Evolutionary conservation across 2,329 filamentous ascomycete genomes (phyloP), one percentile per base, ranked within the genome.

Genomic region (Diplodia scrobiculata): DNA sequence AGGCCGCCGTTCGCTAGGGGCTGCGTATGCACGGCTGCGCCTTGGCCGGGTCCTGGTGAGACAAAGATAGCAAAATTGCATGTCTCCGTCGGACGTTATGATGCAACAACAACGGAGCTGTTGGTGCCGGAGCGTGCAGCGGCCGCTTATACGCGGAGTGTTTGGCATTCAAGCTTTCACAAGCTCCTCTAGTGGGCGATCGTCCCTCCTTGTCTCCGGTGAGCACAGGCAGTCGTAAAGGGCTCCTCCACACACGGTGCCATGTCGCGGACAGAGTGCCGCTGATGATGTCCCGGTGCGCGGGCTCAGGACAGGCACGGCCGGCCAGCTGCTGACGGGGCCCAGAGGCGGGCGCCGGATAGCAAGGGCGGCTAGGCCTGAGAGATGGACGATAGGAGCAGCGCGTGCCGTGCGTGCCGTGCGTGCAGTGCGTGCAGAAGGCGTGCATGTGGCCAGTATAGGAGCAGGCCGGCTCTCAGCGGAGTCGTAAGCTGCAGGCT

Each of bases 121-220:
- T 45, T 32, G 11, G n/a, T 11, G 29, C n/a, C 17, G 41, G 45
- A 25, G 3, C n/a, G 58, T 36, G 58, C 27, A 21, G 9, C 25
- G 41, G 11, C n/a, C n/a, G 41, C 58, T 11, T 34, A 11, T 34
- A 11, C 32, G 32, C 32, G 9, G 34, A 36, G 34, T 36, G n/a
- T 19, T n/a, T 34, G 45, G 38, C 55, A 47, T 10, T 27, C 45
- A 62, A 62, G 58, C 58, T 62, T 50, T 32, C 27, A 62, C 29
- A 62, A 62, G 58, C 58, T 62, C 41, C 41, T 17, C 34, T 50
- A 47, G 58, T 62, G 55, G 55, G 5, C 38, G 55, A 60, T 60
- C 55, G 17, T 19, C 41, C 41, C 41, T 45, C 41, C 29, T 41
- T 41, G 41, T 14, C 21, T 38, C 27, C 11, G 52, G 32, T 54